Percentiles rank a stretch among this genome's conserved stretches.
phyloP scores from a whole-genome alignment of 768 basidiomycete genomes.

The Pleurotus giganteus region DNA sequence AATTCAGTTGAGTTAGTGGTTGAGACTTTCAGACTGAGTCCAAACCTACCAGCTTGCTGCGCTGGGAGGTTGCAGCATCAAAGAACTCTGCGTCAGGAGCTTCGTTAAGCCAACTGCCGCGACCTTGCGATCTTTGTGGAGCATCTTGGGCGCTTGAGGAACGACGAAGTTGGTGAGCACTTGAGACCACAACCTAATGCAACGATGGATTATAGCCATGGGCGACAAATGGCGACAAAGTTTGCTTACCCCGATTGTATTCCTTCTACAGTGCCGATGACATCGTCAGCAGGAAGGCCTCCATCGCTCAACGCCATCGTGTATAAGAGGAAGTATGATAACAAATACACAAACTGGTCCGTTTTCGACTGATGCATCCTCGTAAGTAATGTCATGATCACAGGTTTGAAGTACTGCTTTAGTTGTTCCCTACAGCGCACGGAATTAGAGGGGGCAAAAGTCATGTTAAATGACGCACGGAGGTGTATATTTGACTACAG shows the following conservation, averaged over 20 bases:
- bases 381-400: constrained; percentile 77
- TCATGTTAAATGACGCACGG: constrained; percentile 51
- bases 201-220: neutral
- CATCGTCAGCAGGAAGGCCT: constrained; percentile 73
- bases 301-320: constrained; percentile 72
- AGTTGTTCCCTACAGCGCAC: constrained; percentile 39
- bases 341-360: constrained; percentile 80
- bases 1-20: constrained; percentile 41
- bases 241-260: constrained; percentile 77
- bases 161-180: constrained; percentile 74
- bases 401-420: constrained; percentile 69
- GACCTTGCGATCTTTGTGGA: constrained; percentile 81
- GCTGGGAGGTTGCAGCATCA: constrained; percentile 66
- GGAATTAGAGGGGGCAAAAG: neutral
- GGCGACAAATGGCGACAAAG: neutral
- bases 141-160: constrained; percentile 79
- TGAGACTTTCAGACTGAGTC: neutral
- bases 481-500: constrained; percentile 68
- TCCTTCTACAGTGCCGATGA: constrained; percentile 75
- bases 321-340: constrained; percentile 77
- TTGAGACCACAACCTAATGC: constrained; percentile 67
- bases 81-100: constrained; percentile 69
- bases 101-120: constrained; percentile 77
- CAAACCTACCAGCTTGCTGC: constrained; percentile 60
- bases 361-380: constrained; percentile 89